These are phyloP conservation scores for Plasmodium berghei DNA, from an alignment of 169 alveolate species.

Conservation along the genomic window DNA sequence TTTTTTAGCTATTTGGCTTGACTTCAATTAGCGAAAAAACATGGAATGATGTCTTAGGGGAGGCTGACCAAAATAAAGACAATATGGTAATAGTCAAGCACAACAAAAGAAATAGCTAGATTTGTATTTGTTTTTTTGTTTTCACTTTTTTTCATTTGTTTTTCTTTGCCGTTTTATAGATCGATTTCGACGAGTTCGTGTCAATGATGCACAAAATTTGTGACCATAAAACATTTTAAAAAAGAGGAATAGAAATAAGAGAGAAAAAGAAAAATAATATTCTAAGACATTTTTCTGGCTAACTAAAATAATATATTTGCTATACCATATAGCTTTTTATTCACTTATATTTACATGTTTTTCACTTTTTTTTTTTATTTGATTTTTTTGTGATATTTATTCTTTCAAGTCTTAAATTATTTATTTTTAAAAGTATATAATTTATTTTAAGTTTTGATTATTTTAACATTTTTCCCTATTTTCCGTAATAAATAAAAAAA, in stretches of 20 bases:
- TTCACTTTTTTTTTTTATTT: slow-evolving; percentile 6
- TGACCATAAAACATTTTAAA: slow-evolving; percentile 44
- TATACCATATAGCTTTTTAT: neutral
- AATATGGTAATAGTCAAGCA: slow-evolving; percentile 73
- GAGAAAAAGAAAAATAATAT: neutral
- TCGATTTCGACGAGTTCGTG: slow-evolving; percentile 86
- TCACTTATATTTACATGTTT: neutral
- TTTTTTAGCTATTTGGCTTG: slow-evolving; percentile 80
- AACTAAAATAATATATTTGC: neutral
- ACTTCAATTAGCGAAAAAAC: slow-evolving; percentile 77
- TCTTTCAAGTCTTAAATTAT: neutral
- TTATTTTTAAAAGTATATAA: too few relatives aligned
- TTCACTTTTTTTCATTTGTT: neutral
- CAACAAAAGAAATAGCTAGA: neutral
- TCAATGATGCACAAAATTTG: slow-evolving; percentile 84
- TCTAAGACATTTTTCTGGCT: too few relatives aligned
- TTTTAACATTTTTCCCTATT: too few relatives aligned
- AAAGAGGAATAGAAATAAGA: neutral
- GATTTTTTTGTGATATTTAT: slow-evolving; percentile 8
- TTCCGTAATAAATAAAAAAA: too few relatives aligned
- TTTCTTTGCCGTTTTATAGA: slow-evolving; percentile 11
- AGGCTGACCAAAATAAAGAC: slow-evolving; percentile 83
- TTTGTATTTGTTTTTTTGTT: neutral
- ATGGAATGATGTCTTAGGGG: slow-evolving; percentile 83
- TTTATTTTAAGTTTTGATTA: too few relatives aligned